phyloP scores from a whole-genome alignment of 192 early-diverging fungal genomes.

The Anaeromyces robustus region DNA sequence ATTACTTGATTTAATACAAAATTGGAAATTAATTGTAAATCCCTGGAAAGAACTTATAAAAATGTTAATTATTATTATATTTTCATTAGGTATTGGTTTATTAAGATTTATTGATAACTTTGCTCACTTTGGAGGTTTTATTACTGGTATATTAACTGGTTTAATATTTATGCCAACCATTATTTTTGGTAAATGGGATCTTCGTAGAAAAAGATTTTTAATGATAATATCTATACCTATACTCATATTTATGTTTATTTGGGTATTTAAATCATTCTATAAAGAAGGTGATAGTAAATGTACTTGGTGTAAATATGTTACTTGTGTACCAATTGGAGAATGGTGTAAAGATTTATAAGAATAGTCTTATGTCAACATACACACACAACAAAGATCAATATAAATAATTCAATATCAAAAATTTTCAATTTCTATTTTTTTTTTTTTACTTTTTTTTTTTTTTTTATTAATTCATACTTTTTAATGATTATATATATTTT shows the following conservation, averaged over 20 bases:
- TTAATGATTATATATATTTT: too few species aligned
- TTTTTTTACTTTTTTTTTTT: too few species aligned
- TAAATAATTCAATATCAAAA: too few species aligned
- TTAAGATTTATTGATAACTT: constrained; percentile 71
- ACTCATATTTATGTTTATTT: constrained; percentile 19
- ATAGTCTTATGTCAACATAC: too few species aligned
- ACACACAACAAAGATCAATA: too few species aligned
- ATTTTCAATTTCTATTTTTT: too few species aligned
- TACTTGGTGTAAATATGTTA: constrained; percentile 43
- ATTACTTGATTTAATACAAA: constrained; percentile 59
- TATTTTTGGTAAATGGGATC: constrained; percentile 22
- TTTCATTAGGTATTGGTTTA: constrained; percentile 56
- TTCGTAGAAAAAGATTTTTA: constrained; percentile 15
- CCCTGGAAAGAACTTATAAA: constrained; percentile 53
- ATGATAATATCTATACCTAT: constrained; percentile 15
- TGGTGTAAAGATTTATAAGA: neutral
- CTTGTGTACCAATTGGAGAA: constrained; percentile 4
- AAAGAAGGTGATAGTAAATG: constrained; percentile 17
- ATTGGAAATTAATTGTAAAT: constrained; percentile 52
- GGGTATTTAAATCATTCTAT: constrained; percentile 31
- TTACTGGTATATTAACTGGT: constrained; percentile 47
- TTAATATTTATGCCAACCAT: constrained; percentile 56
- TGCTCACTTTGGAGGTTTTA: constrained; percentile 70
- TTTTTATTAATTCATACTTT: too few species aligned
- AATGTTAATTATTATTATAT: constrained; percentile 36